Conservation (phyloP, 371 early-diverging fungal species). For the Mortierella sp. region DNA sequence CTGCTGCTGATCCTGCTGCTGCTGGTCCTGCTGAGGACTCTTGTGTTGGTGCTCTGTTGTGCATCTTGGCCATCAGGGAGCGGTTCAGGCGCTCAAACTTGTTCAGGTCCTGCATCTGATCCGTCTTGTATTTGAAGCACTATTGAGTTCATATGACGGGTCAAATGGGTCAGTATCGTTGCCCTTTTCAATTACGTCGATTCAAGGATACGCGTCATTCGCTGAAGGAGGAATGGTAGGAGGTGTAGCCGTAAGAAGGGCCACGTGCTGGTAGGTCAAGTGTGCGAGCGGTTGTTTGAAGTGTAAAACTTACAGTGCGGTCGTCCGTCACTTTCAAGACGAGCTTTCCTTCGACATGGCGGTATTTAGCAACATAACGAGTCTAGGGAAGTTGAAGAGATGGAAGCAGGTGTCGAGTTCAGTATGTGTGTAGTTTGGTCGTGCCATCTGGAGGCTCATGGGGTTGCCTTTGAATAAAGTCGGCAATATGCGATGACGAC, state of each 20-base stretch:
- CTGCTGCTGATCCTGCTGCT: conserved; percentile 5
- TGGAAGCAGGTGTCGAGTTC: not conserved
- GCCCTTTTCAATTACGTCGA: not conserved
- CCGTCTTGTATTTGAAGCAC: conserved; percentile 80
- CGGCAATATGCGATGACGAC: not conserved
- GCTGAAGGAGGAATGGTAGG: not conserved
- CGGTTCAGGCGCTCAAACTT: conserved; percentile 80
- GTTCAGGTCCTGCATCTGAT: conserved; percentile 78
- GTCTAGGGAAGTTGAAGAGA: conserved; percentile 60
- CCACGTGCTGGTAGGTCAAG: not conserved
- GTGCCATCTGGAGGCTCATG: not conserved
- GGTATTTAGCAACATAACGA: conserved; percentile 78
- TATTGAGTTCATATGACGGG: conserved; percentile 27
- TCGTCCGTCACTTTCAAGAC: conserved; percentile 83
- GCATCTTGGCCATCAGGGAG: conserved; percentile 80
- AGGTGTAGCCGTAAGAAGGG: not conserved
- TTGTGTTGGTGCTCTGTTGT: conserved; percentile 61
- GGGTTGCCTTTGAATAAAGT: not conserved
- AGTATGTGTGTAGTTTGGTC: not conserved
- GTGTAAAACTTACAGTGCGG: conserved; percentile 62
- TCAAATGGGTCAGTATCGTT: not conserved
- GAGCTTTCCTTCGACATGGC: conserved; percentile 79
- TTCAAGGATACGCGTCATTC: not conserved
- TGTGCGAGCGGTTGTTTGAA: not conserved
- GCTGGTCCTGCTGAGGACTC: conserved; percentile 13